These are phyloP conservation scores for Paecilomyces sp. DNA, from an alignment of 2,329 filamentous ascomycete species.

Conservation along the genomic window DNA sequence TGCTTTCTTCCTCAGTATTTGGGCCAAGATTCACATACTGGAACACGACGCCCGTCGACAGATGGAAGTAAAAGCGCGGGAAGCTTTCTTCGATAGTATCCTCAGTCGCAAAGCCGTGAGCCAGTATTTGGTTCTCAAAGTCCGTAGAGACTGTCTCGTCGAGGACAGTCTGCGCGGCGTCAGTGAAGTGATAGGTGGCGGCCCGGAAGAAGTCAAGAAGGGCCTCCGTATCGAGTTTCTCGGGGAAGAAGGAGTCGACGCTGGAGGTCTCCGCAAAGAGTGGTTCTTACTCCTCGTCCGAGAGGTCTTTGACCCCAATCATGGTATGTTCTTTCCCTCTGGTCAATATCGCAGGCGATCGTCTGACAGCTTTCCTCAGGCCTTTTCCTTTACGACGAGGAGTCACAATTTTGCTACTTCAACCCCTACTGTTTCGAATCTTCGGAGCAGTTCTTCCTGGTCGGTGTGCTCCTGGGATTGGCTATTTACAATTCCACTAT, in stretches of 20 bases:
- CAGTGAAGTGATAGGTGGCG: slow-evolving; percentile 73
- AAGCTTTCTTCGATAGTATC: slow-evolving; percentile 88
- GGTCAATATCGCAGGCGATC: background rate
- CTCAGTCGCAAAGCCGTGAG: slow-evolving; percentile 66
- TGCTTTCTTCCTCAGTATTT: slow-evolving; percentile 84
- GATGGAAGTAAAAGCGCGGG: slow-evolving; percentile 80
- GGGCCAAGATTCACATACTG: slow-evolving; percentile 83
- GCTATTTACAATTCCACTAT: slow-evolving; percentile 96
- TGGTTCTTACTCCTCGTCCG: slow-evolving; percentile 86
- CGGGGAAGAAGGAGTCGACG: slow-evolving; percentile 87
- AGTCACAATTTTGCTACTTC: slow-evolving; percentile 88
- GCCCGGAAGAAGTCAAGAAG: slow-evolving; percentile 83
- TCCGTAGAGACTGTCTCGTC: slow-evolving; percentile 77
- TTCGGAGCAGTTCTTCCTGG: slow-evolving; percentile 83
- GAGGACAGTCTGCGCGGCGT: slow-evolving; percentile 82
- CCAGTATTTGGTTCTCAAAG: slow-evolving; percentile 68
- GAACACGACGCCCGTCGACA: slow-evolving; percentile 82
- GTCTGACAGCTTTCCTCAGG: slow-evolving; percentile 42
- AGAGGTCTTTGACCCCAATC: slow-evolving; percentile 84
- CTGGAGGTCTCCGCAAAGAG: slow-evolving; percentile 82
- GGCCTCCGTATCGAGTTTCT: slow-evolving; percentile 76
- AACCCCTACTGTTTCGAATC: slow-evolving; percentile 86
- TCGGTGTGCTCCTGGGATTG: slow-evolving; percentile 78
- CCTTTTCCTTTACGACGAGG: slow-evolving; percentile 88
- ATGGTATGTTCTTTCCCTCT: slow-evolving; percentile 53